phyloP scores from a whole-genome alignment of 176 grass and related monocot genomes.

The Ananas comosus region DNA sequence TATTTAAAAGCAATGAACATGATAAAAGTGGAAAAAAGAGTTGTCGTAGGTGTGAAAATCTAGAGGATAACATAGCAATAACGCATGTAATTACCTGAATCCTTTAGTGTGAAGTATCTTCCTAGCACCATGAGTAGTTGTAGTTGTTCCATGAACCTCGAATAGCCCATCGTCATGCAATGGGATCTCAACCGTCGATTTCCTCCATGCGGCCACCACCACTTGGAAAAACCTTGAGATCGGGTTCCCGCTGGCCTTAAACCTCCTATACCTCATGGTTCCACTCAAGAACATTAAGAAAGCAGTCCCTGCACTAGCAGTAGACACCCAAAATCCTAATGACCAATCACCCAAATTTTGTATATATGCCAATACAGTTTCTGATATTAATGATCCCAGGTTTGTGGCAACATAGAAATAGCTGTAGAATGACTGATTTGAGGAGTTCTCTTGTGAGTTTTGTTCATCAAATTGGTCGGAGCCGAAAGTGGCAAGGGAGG shows the following conservation, averaged over 20 bases:
- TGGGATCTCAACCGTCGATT: conserved; percentile 21
- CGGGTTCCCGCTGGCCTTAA: conserved; percentile 47
- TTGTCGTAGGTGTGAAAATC: too few species aligned
- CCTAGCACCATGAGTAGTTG: neutral
- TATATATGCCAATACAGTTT: conserved; percentile 59
- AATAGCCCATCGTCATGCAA: conserved; percentile 30
- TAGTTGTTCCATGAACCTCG: conserved; percentile 5
- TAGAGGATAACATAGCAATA: neutral
- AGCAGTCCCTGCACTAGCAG: conserved; percentile 33
- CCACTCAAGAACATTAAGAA: conserved; percentile 41
- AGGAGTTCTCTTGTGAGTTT: conserved; percentile 47
- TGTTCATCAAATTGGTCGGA: conserved; percentile 65
- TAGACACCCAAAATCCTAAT: conserved; percentile 51
- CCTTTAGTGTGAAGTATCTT: conserved; percentile 45
- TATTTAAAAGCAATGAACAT: too few species aligned
- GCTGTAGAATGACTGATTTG: conserved; percentile 75
- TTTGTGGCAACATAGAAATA: conserved; percentile 71
- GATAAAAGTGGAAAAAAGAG: too few species aligned
- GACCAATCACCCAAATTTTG: conserved; percentile 51
- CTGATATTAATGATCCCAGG: conserved; percentile 63
- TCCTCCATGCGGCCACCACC: conserved; percentile 39
- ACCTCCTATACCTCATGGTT: conserved; percentile 40
- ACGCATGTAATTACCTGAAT: conserved; percentile 34
- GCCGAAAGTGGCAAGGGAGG: conserved; percentile 61
- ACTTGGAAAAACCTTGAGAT: conserved; percentile 40